phyloP scores from a whole-genome alignment of 1,284 basidiomycete genomes.

The Apiotrichum siamense region DNA sequence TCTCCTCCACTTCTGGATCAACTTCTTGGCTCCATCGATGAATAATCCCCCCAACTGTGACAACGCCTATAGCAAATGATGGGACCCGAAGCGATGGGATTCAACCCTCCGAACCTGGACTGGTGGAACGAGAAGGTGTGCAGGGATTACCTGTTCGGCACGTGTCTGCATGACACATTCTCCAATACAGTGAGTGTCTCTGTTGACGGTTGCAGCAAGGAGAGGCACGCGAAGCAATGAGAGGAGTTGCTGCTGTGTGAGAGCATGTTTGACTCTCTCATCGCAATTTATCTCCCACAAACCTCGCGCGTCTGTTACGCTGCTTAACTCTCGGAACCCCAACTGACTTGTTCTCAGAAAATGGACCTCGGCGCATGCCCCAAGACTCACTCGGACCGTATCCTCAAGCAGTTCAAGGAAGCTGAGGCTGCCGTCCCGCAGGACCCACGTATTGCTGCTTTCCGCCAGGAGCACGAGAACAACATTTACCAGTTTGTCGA shows the following conservation, averaged over 20 bases:
- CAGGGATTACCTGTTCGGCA: slow-evolving; percentile 95
- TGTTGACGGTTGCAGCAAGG: background rate
- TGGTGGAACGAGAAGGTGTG: slow-evolving; percentile 99
- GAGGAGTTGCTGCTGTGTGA: too few species aligned
- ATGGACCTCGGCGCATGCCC: slow-evolving; percentile 99
- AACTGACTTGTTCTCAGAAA: slow-evolving; percentile 63
- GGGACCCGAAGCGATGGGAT: slow-evolving; percentile 97
- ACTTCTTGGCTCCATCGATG: background rate
- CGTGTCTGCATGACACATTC: slow-evolving; percentile 94
- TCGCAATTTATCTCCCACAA: too few species aligned
- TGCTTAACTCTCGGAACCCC: background rate
- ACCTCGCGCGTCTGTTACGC: too few species aligned
- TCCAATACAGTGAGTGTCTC: slow-evolving; percentile 81
- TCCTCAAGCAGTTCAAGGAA: slow-evolving; percentile 83
- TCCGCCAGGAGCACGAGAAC: slow-evolving; percentile 90
- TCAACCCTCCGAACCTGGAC: slow-evolving; percentile 81
- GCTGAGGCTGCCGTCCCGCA: slow-evolving; percentile 66
- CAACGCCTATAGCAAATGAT: slow-evolving; percentile 77
- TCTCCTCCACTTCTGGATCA: background rate
- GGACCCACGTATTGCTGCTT: slow-evolving; percentile 72
- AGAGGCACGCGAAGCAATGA: too few species aligned
- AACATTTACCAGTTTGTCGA: slow-evolving; percentile 95
- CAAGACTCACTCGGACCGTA: slow-evolving; percentile 88
- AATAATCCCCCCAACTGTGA: background rate
- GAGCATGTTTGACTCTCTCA: too few species aligned